Evolutionary conservation across 352 stramenopile species (phyloP), one percentile per base, ranked within the genome.

Genomic region (Phytophthora fragariaefolia): DNA sequence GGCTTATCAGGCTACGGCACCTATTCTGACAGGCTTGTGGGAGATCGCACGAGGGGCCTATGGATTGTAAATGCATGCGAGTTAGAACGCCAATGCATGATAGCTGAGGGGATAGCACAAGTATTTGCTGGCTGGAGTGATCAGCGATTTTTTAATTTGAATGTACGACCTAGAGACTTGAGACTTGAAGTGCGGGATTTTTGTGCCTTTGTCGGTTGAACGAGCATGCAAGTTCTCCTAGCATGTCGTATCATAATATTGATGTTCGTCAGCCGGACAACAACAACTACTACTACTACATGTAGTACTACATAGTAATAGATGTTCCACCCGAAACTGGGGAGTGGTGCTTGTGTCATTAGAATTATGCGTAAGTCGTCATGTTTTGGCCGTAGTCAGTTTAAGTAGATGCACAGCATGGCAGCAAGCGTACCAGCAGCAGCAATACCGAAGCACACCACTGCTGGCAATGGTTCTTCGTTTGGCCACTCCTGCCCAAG

Each of bases 391-490:
- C 34, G 10, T 24, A 28, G 52, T 77, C 42, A 87, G 23, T 68
- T 86, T 69, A 87, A 88, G 58, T 87, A 85, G 20, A 87, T 79
- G 53, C 82, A 89, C 7, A 91, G 74, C 46, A 81, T 73, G 13
- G 78, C 82, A 13, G 80, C 82, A 66, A 87, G 66, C 15, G 80
- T 86, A n/a, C 76, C 76, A 27, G 78, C 80, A 18, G 79, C 82
- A 2, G 82, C 82, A 62, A 91, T 83, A 18, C 76, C 77, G 43
- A 90, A 68, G 26, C 74, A 80, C 54, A 87, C 59, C 6, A 74
- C 71, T 6, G 76, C 67, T 5, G 80, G 71, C 47, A 82, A 66
- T 7, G 74, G 72, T 30, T 88, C 63, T 50, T 70, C 60, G 8
- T 71, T 24, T 47, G 8, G 20, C 52, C 23, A 57, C 15, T 73